Evolutionary conservation across 805 yeast genomes (phyloP).

Genomic region (Lipomyces sp.): DNA sequence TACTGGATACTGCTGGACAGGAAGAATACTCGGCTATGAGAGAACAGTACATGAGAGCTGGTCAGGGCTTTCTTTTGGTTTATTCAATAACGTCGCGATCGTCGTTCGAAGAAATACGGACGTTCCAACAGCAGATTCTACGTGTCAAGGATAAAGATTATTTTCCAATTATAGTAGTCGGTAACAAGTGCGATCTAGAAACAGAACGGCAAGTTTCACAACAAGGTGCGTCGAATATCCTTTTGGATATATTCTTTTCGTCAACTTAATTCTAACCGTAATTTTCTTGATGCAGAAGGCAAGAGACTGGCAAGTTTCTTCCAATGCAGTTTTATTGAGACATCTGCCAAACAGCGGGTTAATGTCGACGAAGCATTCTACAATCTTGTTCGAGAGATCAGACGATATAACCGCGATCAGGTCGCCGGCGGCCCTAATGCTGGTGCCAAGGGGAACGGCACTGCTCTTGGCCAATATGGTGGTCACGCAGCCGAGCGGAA

Average conservation of each 20-base stretch:
- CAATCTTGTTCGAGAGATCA: slow-evolving; percentile 62
- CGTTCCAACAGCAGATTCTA: slow-evolving; percentile 78
- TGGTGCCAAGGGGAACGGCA: slow-evolving; percentile 13
- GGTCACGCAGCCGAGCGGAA: slow-evolving; percentile 22
- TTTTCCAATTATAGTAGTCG: slow-evolving; percentile 81
- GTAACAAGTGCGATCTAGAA: slow-evolving; percentile 77
- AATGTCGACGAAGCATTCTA: slow-evolving; percentile 88
- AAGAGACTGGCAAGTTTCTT: slow-evolving; percentile 72
- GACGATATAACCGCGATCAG: slow-evolving; percentile 37
- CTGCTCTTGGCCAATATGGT: slow-evolving; percentile 16
- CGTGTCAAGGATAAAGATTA: slow-evolving; percentile 76
- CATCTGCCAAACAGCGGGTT: slow-evolving; percentile 87
- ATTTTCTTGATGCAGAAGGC: slow-evolving; percentile 59
- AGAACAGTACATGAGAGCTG: slow-evolving; percentile 75
- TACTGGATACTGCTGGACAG: slow-evolving; percentile 96
- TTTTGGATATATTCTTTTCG: neutral
- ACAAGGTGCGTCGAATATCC: slow-evolving; percentile 29
- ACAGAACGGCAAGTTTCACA: slow-evolving; percentile 61
- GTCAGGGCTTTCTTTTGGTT: slow-evolving; percentile 80
- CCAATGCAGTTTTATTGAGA: slow-evolving; percentile 75
- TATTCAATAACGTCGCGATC: slow-evolving; percentile 85
- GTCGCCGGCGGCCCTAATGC: slow-evolving; percentile 15
- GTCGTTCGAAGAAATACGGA: slow-evolving; percentile 81
- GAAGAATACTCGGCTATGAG: slow-evolving; percentile 75
- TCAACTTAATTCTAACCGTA: slow-evolving; percentile 10